Percentiles rank a stretch among this genome's conserved stretches.
phyloP scores from a whole-genome alignment of 2,329 filamentous ascomycete species.

The Penicillium sp. region DNA sequence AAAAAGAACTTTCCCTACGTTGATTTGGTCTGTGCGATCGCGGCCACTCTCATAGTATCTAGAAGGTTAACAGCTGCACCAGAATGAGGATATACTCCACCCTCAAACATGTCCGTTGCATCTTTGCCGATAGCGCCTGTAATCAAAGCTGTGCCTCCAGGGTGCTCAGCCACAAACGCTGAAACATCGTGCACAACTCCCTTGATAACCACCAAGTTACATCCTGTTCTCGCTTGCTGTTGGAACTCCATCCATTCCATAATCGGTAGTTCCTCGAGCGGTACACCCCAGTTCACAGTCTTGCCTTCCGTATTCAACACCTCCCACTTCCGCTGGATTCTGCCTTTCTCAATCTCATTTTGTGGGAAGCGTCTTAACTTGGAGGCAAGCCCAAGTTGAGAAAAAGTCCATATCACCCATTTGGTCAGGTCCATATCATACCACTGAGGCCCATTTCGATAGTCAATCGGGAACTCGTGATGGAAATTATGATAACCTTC shows the following conservation, averaged over 20 bases:
- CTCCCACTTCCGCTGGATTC: conserved; percentile 81
- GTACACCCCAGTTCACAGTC: conserved; percentile 77
- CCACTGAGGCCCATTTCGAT: conserved; percentile 85
- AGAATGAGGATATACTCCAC: conserved; percentile 80
- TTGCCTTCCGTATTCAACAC: conserved; percentile 80
- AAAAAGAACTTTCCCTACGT: neutral
- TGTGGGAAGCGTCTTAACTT: conserved; percentile 83
- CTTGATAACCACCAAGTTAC: conserved; percentile 68
- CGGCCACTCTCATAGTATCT: conserved; percentile 63
- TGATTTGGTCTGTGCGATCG: neutral
- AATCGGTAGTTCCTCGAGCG: conserved; percentile 76
- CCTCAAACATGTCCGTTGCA: conserved; percentile 83
- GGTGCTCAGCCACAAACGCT: conserved; percentile 79
- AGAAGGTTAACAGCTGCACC: conserved; percentile 83
- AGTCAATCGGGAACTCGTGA: conserved; percentile 86
- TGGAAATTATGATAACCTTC: conserved; percentile 93
- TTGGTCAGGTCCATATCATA: conserved; percentile 86
- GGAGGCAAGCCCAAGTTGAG: conserved; percentile 75
- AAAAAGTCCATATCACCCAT: conserved; percentile 79
- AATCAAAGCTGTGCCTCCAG: conserved; percentile 80
- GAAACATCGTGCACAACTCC: conserved; percentile 80
- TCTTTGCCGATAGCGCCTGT: conserved; percentile 77
- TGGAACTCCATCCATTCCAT: conserved; percentile 81
- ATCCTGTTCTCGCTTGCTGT: conserved; percentile 69
- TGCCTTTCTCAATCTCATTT: conserved; percentile 87